These are phyloP conservation scores for Rhamnella rubrinervis DNA, from an alignment of 331 rosid species.

Conservation along the genomic window DNA sequence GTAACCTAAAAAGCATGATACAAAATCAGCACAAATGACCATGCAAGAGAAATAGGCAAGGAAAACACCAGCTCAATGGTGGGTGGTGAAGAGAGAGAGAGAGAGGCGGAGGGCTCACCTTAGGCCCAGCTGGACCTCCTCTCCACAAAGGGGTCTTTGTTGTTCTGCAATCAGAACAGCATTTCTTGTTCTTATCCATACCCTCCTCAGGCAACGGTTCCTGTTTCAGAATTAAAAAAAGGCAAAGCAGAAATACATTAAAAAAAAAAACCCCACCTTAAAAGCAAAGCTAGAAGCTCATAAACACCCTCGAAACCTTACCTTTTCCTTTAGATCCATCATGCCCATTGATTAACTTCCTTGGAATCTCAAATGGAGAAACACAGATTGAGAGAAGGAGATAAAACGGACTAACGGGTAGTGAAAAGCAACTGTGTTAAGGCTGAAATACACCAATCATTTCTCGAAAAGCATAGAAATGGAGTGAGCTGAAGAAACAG, in stretches of 20 bases:
- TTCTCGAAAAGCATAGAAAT: neutral
- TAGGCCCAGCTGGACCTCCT: slow-evolving; percentile 86
- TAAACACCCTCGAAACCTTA: neutral
- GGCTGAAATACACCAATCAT: slow-evolving; percentile 17
- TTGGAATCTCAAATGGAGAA: neutral
- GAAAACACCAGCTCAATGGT: neutral
- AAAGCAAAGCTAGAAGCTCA: slow-evolving; percentile 14
- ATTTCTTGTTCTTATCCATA: slow-evolving; percentile 24
- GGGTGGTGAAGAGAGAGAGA: neutral
- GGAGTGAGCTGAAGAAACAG: neutral
- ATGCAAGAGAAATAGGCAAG: neutral
- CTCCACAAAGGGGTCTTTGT: slow-evolving; percentile 88
- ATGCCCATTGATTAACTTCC: slow-evolving; percentile 19
- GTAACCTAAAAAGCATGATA: neutral
- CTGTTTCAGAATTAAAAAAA: slow-evolving; percentile 21
- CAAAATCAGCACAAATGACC: neutral
- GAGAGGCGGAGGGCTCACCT: slow-evolving; percentile 36
- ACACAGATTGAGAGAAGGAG: neutral
- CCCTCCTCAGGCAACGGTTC: slow-evolving; percentile 30
- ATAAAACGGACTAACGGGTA: neutral
- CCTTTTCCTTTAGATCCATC: slow-evolving; percentile 51
- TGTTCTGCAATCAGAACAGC: slow-evolving; percentile 61
- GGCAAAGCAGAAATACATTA: neutral
- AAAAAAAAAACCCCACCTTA: neutral
- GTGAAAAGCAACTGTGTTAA: neutral